A percentile compares a stretch with the other conserved stretches of the same genome.
These are phyloP conservation scores for Clitoria ternatea DNA, from an alignment of 306 rosid genomes.

Conservation along the genomic window DNA sequence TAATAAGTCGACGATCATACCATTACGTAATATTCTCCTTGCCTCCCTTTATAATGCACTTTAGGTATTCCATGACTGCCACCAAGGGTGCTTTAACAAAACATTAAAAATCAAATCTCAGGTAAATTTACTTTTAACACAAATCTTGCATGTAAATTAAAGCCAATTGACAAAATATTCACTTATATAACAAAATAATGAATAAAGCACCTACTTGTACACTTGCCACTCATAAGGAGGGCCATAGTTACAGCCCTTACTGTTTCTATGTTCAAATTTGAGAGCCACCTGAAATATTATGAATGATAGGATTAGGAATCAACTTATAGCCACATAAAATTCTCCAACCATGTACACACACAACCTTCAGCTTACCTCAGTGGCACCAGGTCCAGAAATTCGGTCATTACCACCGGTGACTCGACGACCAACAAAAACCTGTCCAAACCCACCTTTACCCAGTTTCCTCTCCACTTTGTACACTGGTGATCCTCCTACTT, in stretches of 20 bases:
- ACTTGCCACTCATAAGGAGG: slow-evolving; percentile 99
- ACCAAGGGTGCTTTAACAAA: slow-evolving; percentile 71
- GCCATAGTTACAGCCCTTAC: slow-evolving; percentile 93
- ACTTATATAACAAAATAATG: not conserved
- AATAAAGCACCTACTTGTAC: slow-evolving; percentile 61
- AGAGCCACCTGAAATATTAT: slow-evolving; percentile 75
- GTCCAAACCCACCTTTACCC: slow-evolving; percentile 96
- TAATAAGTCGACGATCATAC: slow-evolving; percentile 60
- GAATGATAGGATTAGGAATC: not conserved
- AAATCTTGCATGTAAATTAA: not conserved
- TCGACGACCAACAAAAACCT: slow-evolving; percentile 88
- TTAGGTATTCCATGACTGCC: slow-evolving; percentile 97
- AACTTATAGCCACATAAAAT: slow-evolving; percentile 3
- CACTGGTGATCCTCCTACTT: slow-evolving; percentile 85
- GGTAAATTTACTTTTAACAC: not conserved
- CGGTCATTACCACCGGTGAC: slow-evolving; percentile 77
- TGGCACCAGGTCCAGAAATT: slow-evolving; percentile 61
- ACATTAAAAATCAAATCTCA: slow-evolving; percentile 3
- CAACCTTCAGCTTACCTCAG: slow-evolving; percentile 42
- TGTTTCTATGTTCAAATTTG: slow-evolving; percentile 92
- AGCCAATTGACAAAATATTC: not conserved
- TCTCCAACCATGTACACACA: not conserved
- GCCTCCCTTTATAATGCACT: slow-evolving; percentile 87
- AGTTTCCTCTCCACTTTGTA: slow-evolving; percentile 79
- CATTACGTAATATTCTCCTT: slow-evolving; percentile 89